Conservation (phyloP, 75 land plant genomes). For the Sequoiadendron giganteum region DNA sequence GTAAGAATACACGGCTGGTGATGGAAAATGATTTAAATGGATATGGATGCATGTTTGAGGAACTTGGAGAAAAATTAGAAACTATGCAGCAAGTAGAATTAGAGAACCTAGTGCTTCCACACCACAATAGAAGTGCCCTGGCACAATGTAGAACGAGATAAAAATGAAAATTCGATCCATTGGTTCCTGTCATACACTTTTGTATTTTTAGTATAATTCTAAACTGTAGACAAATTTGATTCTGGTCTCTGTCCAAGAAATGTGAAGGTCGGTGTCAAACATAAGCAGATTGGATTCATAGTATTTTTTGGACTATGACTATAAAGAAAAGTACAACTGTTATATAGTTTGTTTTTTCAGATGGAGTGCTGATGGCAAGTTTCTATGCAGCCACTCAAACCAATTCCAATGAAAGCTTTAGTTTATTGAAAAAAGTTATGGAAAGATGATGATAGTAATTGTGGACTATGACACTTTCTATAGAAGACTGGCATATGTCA, state of each 20-base stretch:
- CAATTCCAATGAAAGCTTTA: neutral
- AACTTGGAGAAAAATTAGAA: neutral
- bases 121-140: neutral
- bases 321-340: neutral
- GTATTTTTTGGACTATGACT: neutral
- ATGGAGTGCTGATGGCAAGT: neutral
- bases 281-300: neutral
- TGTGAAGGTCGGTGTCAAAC: neutral
- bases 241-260: neutral
- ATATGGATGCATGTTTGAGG: neutral
- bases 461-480: neutral
- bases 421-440: neutral
- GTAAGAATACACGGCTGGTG: neutral
- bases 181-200: neutral
- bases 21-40: neutral
- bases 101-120: neutral
- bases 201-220: neutral
- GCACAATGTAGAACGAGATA: neutral
- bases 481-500: neutral
- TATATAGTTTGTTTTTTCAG: neutral
- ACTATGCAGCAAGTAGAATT: neutral
- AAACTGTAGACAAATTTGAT: neutral
- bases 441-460: neutral
- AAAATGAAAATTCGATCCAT: neutral
- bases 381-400: neutral